A percentile compares a stretch with the other conserved stretches of the same genome.
Evolutionary conservation across 768 basidiomycete species (phyloP).

Genomic region (Boletus reticuloceps): DNA sequence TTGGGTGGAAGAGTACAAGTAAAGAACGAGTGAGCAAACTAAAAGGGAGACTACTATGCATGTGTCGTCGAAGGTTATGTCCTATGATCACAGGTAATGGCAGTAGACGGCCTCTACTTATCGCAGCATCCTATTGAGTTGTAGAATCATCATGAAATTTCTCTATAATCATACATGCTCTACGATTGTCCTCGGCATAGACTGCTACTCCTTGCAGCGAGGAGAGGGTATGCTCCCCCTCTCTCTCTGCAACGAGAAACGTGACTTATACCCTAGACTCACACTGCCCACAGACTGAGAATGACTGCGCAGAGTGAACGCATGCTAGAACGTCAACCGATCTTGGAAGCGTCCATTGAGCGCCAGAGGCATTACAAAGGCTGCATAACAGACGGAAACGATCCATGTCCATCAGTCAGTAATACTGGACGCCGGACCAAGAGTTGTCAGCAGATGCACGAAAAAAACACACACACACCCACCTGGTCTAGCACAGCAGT

Average conservation of each 20-base stretch:
- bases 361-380: constrained; percentile 4
- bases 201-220: background rate
- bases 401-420: constrained; percentile 12
- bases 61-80: too few species aligned
- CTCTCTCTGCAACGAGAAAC: background rate
- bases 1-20: background rate
- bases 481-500: constrained; percentile 26
- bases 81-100: too few species aligned
- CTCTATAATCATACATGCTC: background rate
- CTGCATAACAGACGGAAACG: constrained; percentile 1
- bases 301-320: background rate
- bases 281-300: background rate
- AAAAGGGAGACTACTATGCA: too few species aligned
- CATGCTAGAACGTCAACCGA: background rate
- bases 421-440: constrained; percentile 14
- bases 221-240: background rate
- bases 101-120: background rate
- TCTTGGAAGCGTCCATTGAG: background rate
- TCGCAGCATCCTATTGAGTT: too few species aligned
- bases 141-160: too few species aligned
- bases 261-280: background rate
- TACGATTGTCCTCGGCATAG: background rate
- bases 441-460: background rate
- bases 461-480: constrained; percentile 1
- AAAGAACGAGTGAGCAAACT: background rate